Base-by-base conservation (phyloP, 2,329 filamentous ascomycete species). In the Albophoma yamanashiensis region DNA sequence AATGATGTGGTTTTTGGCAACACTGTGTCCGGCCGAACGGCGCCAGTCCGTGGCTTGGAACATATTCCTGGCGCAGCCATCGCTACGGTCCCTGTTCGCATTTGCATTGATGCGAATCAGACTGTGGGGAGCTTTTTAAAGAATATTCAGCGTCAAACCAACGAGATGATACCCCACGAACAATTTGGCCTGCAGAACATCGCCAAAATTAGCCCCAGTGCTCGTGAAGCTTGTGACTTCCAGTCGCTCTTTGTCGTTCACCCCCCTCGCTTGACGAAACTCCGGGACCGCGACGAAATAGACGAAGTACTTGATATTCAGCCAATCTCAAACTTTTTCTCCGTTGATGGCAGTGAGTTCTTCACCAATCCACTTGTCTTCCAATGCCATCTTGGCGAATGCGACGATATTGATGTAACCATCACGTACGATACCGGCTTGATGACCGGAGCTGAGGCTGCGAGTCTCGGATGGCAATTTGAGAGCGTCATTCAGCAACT, bases 41-140 rank as follows among this genome's bases (percentile, higher is more conserved):
- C 77, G 0, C 74, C 78, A 2, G 73, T 82, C 34, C 65, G 73
- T 0, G 79, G 77, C 2, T 73, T 74, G 62, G 79, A 83, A 61
- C 72, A 81, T 61, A 84, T 86, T 57, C 79, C 83, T 61, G 84
- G 82, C 0, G 83, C 83, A 1, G 83, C 84, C 77, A 83, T 86
- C 63, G 80, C 82, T 2, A 86, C 83, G 0, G 76, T 86, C 2
- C 83, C 83, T 0, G 73, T 85, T 7, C 78, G 82, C 20, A 34
- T 59, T 17, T 20, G 12, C 38, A 22, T 55, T 11, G 17, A 55
- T 12, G 9, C 5, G 5, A 43, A 27, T n/a, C 20, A 12, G n/a
- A 42, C 38, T 11, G 39, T 45, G 14, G 58, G 17, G 34, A 4
- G 20, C n/a, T 59, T 39, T n/a, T 39, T 42, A 12, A 31, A 31